A percentile compares a stretch with the other conserved stretches of the same genome.
phyloP scores from a whole-genome alignment of 495 filamentous ascomycete genomes.

The Glarea lozoyensis region DNA sequence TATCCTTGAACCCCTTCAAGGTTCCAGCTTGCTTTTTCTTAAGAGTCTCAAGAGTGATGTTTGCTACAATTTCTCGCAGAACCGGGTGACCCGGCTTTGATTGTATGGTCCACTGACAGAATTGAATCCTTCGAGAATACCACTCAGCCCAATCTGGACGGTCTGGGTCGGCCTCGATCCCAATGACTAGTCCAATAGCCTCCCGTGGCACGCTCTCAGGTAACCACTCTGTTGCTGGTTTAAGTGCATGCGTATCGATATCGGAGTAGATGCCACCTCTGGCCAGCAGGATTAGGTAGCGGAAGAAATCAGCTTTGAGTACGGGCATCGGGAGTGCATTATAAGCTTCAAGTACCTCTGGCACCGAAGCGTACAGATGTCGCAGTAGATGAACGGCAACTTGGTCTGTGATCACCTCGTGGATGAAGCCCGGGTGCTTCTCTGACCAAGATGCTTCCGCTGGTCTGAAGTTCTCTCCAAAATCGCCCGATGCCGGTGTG shows the following conservation, averaged over 20 bases:
- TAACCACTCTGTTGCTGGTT: conserved; percentile 80
- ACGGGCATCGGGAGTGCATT: conserved; percentile 74
- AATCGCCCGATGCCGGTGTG: conserved; percentile 71
- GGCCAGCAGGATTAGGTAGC: conserved; percentile 88
- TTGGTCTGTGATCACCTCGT: conserved; percentile 92
- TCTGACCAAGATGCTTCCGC: conserved; percentile 88
- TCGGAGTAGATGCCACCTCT: conserved; percentile 94
- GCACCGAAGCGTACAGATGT: conserved; percentile 79
- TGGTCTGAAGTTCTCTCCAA: conserved; percentile 62
- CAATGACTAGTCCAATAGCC: conserved; percentile 76
- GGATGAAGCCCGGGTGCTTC: conserved; percentile 81
- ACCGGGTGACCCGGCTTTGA: conserved; percentile 91
- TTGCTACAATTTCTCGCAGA: conserved; percentile 75
- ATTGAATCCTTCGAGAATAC: conserved; percentile 94
- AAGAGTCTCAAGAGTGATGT: conserved; percentile 75
- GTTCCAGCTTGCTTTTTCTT: conserved; percentile 61
- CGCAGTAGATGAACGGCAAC: conserved; percentile 72
- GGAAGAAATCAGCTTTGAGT: conserved; percentile 96
- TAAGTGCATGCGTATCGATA: conserved; percentile 84
- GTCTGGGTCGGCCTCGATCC: conserved; percentile 95
- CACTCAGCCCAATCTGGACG: conserved; percentile 86
- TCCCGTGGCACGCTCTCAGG: conserved; percentile 66
- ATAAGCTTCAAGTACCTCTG: conserved; percentile 91
- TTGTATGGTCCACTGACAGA: conserved; percentile 99
- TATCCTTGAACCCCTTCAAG: conserved; percentile 55